Evolutionary conservation across 768 basidiomycete species (phyloP).

Genomic region (Calocera viscosa): DNA sequence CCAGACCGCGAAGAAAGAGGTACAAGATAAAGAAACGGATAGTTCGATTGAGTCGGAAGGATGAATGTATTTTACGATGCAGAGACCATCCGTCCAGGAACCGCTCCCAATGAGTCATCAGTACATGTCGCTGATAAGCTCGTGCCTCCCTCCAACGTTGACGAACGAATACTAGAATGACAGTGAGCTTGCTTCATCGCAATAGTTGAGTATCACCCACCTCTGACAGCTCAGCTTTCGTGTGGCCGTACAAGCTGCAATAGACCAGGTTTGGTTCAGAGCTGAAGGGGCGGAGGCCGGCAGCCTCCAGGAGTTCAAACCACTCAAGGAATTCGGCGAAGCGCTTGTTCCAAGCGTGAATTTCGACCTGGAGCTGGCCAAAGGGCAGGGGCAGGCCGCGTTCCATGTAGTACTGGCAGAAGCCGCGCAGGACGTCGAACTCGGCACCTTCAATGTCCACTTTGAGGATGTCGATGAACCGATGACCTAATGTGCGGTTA

Average conservation of each 20-base stretch:
- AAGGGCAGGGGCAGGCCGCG: conserved; percentile 15
- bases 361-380: conserved; percentile 16
- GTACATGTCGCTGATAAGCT: conserved; percentile 10
- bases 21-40: too few species aligned
- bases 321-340: conserved; percentile 6
- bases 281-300: background rate
- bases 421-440: conserved; percentile 2
- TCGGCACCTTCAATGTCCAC: conserved; percentile 11
- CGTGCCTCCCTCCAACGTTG: conserved; percentile 14
- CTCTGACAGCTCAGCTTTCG: conserved; percentile 10
- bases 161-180: conserved; percentile 14
- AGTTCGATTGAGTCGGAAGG: too few species aligned
- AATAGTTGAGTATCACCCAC: background rate
- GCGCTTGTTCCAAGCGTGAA: conserved; percentile 15
- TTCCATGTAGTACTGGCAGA: conserved; percentile 15
- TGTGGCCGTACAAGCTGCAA: conserved; percentile 2
- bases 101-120: background rate
- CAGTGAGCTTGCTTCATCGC: background rate
- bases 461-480: conserved; percentile 17
- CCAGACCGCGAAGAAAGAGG: too few species aligned
- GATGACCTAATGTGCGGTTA: background rate
- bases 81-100: background rate
- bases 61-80: background rate
- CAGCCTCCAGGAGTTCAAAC: background rate
- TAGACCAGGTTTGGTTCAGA: conserved; percentile 13